Conservation (phyloP, 306 rosid genomes). For the Cicer pinnatifidum region DNA sequence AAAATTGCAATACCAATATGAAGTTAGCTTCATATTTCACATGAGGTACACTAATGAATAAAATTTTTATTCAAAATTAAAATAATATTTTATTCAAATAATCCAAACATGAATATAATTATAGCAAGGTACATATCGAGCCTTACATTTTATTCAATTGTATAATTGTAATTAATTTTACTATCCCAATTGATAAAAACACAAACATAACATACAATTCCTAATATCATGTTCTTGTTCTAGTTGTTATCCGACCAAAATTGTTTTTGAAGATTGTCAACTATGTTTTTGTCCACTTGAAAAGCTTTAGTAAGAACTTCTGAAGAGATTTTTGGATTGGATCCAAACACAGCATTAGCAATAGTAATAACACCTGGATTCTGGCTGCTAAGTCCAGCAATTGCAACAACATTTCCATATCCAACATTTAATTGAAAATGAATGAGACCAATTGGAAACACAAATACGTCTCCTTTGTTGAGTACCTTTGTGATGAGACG, state of each 20-base stretch:
- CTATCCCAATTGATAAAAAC: background rate
- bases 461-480: slow-evolving; percentile 41
- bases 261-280: slow-evolving; percentile 38
- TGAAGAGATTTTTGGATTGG: slow-evolving; percentile 43
- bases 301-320: slow-evolving; percentile 48
- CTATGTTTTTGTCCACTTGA: slow-evolving; percentile 35
- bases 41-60: too few relatives aligned
- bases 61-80: background rate
- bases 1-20: too few relatives aligned
- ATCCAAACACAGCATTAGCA: slow-evolving; percentile 44
- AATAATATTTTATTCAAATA: slow-evolving; percentile 11
- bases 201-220: background rate
- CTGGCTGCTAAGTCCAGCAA: slow-evolving; percentile 39
- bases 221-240: too few relatives aligned
- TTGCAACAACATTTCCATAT: slow-evolving; percentile 34
- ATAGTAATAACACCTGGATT: slow-evolving; percentile 31
- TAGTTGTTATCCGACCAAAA: slow-evolving; percentile 38
- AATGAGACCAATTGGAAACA: slow-evolving; percentile 43
- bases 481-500: slow-evolving; percentile 38
- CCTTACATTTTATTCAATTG: background rate
- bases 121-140: background rate
- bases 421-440: slow-evolving; percentile 49
- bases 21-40: too few relatives aligned
- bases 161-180: background rate
- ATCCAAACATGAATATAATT: background rate